Percentiles rank a stretch among this genome's conserved stretches.
Evolutionary conservation across 169 alveolate genomes (phyloP).

Genomic region (Eimeria zaria): DNA sequence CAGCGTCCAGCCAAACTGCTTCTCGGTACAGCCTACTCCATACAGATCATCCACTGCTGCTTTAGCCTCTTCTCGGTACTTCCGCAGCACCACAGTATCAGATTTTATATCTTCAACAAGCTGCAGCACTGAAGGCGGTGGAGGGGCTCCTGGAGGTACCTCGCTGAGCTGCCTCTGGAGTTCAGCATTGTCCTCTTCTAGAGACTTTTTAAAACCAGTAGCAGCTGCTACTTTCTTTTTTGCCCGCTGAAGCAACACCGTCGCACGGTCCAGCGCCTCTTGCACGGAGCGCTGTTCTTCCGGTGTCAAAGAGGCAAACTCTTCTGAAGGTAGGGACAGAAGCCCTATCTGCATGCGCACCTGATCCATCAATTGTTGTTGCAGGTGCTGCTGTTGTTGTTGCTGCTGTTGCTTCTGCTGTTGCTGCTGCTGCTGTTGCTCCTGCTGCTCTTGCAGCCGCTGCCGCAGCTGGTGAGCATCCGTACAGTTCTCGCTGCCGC

Average conservation of each 20-base stretch:
- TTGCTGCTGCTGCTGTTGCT: background rate
- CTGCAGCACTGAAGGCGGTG: background rate
- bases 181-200: background rate
- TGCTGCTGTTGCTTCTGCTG: background rate
- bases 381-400: background rate
- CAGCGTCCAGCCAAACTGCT: background rate
- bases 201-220: background rate
- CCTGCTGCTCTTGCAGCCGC: background rate
- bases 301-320: background rate
- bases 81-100: background rate
- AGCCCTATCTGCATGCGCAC: background rate
- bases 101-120: background rate
- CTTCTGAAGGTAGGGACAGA: background rate
- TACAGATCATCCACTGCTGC: background rate
- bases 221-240: background rate
- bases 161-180: background rate
- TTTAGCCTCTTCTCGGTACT: background rate
- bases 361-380: too few relatives aligned
- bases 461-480: background rate
- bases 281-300: background rate
- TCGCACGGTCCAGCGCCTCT: background rate
- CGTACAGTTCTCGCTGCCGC: background rate
- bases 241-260: background rate
- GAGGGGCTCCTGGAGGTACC: background rate
- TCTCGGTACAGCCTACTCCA: background rate